These are phyloP conservation scores for Sphaerulina populicola DNA, from an alignment of 2,329 filamentous ascomycete genomes.

Conservation along the genomic window DNA sequence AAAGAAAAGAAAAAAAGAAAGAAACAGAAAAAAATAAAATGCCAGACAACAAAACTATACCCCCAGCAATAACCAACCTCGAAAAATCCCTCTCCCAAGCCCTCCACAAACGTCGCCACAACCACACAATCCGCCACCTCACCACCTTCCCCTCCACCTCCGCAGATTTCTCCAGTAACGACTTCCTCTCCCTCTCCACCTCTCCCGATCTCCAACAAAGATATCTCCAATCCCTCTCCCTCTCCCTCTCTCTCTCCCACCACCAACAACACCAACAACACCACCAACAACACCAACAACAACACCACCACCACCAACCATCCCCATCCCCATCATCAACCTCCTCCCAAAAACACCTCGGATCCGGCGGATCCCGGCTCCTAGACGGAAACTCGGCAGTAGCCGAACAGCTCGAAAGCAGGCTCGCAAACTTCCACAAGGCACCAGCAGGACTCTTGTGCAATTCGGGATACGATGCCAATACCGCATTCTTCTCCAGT, in stretches of 20 bases:
- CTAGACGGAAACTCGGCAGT: conserved; percentile 58
- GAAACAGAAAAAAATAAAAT: neutral
- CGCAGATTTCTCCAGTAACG: conserved; percentile 57
- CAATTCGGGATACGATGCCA: conserved; percentile 49
- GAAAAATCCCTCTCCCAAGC: conserved; percentile 25
- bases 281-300: conserved; percentile 34
- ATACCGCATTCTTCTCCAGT: conserved; percentile 41
- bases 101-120: conserved; percentile 36
- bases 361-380: conserved; percentile 53
- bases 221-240: conserved; percentile 34
- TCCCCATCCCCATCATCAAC: conserved; percentile 7
- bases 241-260: conserved; percentile 48
- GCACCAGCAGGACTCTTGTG: conserved; percentile 51
- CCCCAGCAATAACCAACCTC: conserved; percentile 10
- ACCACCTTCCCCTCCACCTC: conserved; percentile 38
- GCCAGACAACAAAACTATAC: neutral
- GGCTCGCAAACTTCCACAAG: conserved; percentile 53
- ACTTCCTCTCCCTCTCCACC: conserved; percentile 53
- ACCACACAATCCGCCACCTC: conserved; percentile 41
- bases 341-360: conserved; percentile 34
- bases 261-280: conserved; percentile 3
- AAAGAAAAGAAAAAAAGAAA: too few relatives aligned
- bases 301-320: conserved; percentile 27
- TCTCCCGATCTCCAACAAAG: conserved; percentile 39
- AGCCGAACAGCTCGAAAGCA: conserved; percentile 50